Percentiles rank a stretch among this genome's conserved stretches.
Evolutionary conservation across 2,329 filamentous ascomycete genomes (phyloP).

Genomic region (Alternaria consortialis): DNA sequence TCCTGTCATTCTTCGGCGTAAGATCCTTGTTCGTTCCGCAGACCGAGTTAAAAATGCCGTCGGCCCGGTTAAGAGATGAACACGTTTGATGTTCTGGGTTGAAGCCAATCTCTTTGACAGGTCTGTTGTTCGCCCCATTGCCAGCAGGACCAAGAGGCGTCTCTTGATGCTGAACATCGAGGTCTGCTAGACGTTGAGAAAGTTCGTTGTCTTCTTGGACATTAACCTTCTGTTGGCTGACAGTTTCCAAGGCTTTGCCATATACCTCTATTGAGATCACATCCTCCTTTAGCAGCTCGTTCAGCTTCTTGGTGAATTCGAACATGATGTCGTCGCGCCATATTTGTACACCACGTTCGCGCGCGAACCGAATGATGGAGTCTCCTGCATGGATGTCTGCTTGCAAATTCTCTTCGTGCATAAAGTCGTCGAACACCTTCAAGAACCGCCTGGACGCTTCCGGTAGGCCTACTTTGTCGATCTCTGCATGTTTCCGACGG

Average conservation of each 20-base stretch:
- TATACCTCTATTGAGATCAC: conserved; percentile 38
- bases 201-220: neutral
- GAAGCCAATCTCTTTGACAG: neutral
- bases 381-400: conserved; percentile 48
- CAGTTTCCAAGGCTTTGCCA: conserved; percentile 23
- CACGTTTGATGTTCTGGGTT: neutral
- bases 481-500: conserved; percentile 38
- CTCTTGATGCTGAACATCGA: neutral
- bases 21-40: neutral
- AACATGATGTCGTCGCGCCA: conserved; percentile 27
- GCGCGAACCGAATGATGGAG: conserved; percentile 52
- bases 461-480: conserved; percentile 20
- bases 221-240: conserved; percentile 3
- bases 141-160: neutral
- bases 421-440: conserved; percentile 48
- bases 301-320: conserved; percentile 45
- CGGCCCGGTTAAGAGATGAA: neutral
- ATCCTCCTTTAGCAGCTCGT: conserved; percentile 40
- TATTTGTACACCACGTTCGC: conserved; percentile 33
- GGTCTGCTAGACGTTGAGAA: conserved; percentile 8
- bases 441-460: conserved; percentile 46
- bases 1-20: neutral
- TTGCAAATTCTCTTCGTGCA: conserved; percentile 49
- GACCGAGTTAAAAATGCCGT: neutral
- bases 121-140: neutral